These are phyloP conservation scores for Elsinoe necatrix DNA, from an alignment of 2,329 filamentous ascomycete genomes.

Conservation along the genomic window DNA sequence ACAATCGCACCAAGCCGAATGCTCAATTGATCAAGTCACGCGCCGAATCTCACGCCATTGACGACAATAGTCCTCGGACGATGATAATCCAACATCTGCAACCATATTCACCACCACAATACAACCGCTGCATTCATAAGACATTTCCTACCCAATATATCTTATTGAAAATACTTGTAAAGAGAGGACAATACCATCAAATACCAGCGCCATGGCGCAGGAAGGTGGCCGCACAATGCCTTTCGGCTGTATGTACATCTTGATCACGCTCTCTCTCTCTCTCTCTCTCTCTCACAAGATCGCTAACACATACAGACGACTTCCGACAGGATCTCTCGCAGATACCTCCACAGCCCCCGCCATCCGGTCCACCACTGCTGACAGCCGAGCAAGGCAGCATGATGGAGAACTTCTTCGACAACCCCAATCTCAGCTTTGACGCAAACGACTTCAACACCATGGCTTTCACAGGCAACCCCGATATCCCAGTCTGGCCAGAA, in stretches of 20 bases:
- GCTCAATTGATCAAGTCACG: background rate
- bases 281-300: no score
- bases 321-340: background rate
- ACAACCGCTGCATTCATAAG: background rate
- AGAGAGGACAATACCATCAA: conserved; percentile 12
- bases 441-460: background rate
- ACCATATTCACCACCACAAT: conserved; percentile 11
- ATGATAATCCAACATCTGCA: conserved; percentile 8
- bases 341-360: background rate
- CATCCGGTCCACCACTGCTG: background rate
- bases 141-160: background rate
- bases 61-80: background rate
- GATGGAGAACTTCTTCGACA: conserved; percentile 3
- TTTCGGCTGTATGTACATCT: conserved; percentile 12
- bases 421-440: conserved; percentile 10
- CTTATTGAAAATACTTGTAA: background rate
- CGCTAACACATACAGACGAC: background rate
- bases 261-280: background rate
- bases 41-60: background rate
- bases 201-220: conserved; percentile 13
- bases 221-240: conserved; percentile 10
- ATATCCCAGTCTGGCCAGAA: conserved; percentile 3
- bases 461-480: background rate
- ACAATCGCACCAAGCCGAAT: conserved; percentile 7
- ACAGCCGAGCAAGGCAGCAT: background rate